Evolutionary conservation across 2,329 filamentous ascomycete genomes (phyloP), one percentile per base, ranked within the genome.

Genomic region (Aspergillus brasiliensis): DNA sequence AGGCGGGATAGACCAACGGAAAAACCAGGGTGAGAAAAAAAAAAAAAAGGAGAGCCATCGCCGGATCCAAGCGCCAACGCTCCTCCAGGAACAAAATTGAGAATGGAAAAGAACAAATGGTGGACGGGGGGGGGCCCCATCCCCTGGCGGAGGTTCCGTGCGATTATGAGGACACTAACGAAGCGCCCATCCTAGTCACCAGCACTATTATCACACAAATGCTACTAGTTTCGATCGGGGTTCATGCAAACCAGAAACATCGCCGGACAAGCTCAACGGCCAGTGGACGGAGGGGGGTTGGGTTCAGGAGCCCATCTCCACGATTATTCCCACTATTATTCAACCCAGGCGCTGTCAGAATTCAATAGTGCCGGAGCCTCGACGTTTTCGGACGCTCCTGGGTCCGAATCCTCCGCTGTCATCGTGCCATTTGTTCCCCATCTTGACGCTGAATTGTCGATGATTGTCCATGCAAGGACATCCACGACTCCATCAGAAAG

Each of bases 331-430:
- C 47, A 54, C 42, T 56, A 31, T 53, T 59, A 38, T 47, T 59
- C 47, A 48, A 38, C 57, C 52, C 60, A 57, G 55, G 44, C 49
- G 58, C 63, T 65, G 65, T 66, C 65, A 67, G 38, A 61, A 58
- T 62, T 52, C 65, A 67, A 67, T 67, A 67, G 65, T 62, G 64
- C 62, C 65, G 62, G 63, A 60, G 62, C 56, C 51, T 62, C 48
- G 57, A 62, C 60, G 47, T 51, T 42, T 65, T 63, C 44, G 48
- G 60, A 49, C 42, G 54, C 51, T 53, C 28, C 54, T 58, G 46
- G 55, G 34, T 47, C 49, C 42, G 34, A 62, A 60, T 59, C 42
- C 61, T 63, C 63, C 61, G 61, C 56, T 48, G 51, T 51, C 53
- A 57, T 61, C 53, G 48, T 60, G 60, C 60, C 57, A 62, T 56